Evolutionary conservation across 129 eudicot species (phyloP).

Genomic region (Chrysanthemum makinoi): DNA sequence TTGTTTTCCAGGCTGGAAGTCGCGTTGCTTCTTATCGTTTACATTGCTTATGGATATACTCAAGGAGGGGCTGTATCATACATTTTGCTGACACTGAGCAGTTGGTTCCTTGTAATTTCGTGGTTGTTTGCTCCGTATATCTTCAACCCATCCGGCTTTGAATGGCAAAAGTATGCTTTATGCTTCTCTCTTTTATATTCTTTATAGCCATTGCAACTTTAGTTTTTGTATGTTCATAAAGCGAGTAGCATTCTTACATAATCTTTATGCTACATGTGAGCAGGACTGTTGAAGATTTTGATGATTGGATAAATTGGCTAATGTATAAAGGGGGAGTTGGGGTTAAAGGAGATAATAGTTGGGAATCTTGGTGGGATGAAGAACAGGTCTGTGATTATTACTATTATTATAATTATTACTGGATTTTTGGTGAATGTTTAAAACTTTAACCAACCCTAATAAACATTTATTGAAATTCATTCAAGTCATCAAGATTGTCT

Average conservation of each 20-base stretch:
- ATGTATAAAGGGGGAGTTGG: conserved; percentile 98
- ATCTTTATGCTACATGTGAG: conserved; percentile 23
- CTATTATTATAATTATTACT: background rate
- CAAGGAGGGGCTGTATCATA: conserved; percentile 73
- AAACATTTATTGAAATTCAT: background rate
- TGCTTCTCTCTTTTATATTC: conserved; percentile 3
- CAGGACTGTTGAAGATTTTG: conserved; percentile 99
- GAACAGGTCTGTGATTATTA: conserved; percentile 68
- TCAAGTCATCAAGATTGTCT: background rate
- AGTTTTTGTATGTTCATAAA: background rate
- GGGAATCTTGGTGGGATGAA: conserved; percentile 99
- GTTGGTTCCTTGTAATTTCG: conserved; percentile 96
- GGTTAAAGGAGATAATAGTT: conserved; percentile 89
- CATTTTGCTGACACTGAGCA: conserved; percentile 77
- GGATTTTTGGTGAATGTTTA: background rate
- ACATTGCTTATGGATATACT: conserved; percentile 81
- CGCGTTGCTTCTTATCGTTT: conserved; percentile 80
- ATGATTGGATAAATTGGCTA: conserved; percentile 98
- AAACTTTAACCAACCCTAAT: background rate
- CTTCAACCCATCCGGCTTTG: conserved; percentile 98
- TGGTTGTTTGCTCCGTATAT: conserved; percentile 99
- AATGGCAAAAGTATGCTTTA: conserved; percentile 94
- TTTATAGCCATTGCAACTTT: background rate
- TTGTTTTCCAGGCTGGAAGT: conserved; percentile 73
- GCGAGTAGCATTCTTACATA: conserved; percentile 1